phyloP scores from a whole-genome alignment of 2,329 filamentous ascomycete genomes.

The Botrytis fabae region DNA sequence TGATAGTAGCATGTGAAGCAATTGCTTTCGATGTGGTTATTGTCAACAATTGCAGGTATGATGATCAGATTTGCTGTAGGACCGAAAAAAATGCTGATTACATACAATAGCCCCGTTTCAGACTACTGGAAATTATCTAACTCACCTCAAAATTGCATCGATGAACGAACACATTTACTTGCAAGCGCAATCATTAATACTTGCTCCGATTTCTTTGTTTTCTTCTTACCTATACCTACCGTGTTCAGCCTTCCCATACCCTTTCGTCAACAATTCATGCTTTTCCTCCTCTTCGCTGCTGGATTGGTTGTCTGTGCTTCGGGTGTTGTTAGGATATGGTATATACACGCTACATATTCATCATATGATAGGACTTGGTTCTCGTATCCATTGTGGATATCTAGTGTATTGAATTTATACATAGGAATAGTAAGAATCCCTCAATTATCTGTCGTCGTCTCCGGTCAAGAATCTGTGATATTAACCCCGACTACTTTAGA shows the following conservation, averaged over 20 bases:
- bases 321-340: slow-evolving; percentile 43
- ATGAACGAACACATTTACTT: slow-evolving; percentile 52
- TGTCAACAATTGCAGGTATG: slow-evolving; percentile 45
- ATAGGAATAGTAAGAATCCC: slow-evolving; percentile 44
- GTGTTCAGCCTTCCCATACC: slow-evolving; percentile 49
- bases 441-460: background rate
- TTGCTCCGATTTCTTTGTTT: slow-evolving; percentile 55
- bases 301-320: slow-evolving; percentile 48
- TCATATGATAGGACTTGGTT: slow-evolving; percentile 42
- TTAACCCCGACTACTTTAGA: slow-evolving; percentile 32
- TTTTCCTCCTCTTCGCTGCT: slow-evolving; percentile 50
- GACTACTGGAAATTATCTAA: slow-evolving; percentile 43
- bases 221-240: slow-evolving; percentile 51
- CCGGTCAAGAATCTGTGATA: background rate
- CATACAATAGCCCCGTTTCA: slow-evolving; percentile 40
- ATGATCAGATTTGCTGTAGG: slow-evolving; percentile 6
- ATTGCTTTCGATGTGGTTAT: slow-evolving; percentile 41
- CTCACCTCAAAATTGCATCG: slow-evolving; percentile 44
- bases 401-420: slow-evolving; percentile 44
- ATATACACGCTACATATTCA: slow-evolving; percentile 37
- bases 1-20: slow-evolving; percentile 39
- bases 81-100: background rate
- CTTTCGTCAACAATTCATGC: slow-evolving; percentile 47
- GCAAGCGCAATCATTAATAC: slow-evolving; percentile 59
- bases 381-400: slow-evolving; percentile 40